Base-by-base conservation (phyloP, 75 land plant species). In the Azolla pinnata region DNA sequence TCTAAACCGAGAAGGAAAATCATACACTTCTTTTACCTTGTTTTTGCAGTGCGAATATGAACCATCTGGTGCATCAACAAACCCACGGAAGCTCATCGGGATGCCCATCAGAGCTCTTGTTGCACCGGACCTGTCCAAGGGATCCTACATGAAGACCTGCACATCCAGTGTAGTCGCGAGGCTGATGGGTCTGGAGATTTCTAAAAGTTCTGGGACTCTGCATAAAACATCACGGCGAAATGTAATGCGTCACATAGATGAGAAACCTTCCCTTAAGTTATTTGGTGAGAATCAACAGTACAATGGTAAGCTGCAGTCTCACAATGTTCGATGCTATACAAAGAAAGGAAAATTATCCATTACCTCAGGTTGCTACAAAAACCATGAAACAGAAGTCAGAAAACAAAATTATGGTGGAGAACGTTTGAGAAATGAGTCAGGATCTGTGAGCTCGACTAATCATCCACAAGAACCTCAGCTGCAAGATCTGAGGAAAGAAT, bases 381-480 rank as follows among this genome's bases (percentile, higher is more conserved):
- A 2, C 4, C 4, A 2, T 25, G 29, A 52, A 2, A 23, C 2
- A 19, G 25, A 52, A 27, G 29, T 1, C 14, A 27, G 29, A 24
- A 23, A 52, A 25, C 20, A 8, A n/a, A 55, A 21, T 28, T n/a
- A n/a, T n/a, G n/a, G n/a, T n/a, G n/a, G n/a, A n/a, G n/a, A n/a
- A n/a, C n/a, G n/a, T n/a, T n/a, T n/a, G n/a, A n/a, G n/a, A n/a
- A n/a, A n/a, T n/a, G n/a, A n/a, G n/a, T 59, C 38, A 9, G 56
- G 31, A 1, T 72, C 64, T 40, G 68, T 56, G 35, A 64, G 47
- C 29, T 74, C 71, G 31, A 78, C 87, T 20, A 82, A 84, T 38
- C 97, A 92, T 75, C 97, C 97, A 14, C 97, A 92, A 59, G 97
- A 87, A 48, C 75, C 82, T 65, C 72, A 85, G 63, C 75, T 92